These are phyloP conservation scores for Microcera coccophila DNA, from an alignment of 2,329 filamentous ascomycete species.

Conservation along the genomic window DNA sequence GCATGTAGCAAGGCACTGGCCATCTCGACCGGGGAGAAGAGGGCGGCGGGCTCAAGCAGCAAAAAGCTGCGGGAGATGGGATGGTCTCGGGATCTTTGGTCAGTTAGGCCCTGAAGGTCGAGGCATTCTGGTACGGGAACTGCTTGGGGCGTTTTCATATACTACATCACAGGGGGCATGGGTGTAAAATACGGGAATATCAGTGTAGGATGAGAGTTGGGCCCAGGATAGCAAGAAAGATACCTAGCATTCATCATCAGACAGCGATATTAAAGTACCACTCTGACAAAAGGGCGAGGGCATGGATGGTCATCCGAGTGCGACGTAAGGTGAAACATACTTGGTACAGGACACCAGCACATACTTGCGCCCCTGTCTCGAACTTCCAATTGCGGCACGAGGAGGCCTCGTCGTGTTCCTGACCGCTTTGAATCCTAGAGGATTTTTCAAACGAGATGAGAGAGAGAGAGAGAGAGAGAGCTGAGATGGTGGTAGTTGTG, in stretches of 20 bases:
- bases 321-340: neutral
- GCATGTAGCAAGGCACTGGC: conserved; percentile 69
- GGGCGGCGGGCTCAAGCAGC: conserved; percentile 44
- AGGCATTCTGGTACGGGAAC: conserved; percentile 11
- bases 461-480: too few relatives aligned
- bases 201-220: neutral
- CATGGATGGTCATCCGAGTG: neutral
- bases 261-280: neutral
- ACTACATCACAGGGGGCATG: conserved; percentile 4
- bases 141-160: conserved; percentile 12
- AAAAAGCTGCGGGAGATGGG: conserved; percentile 61
- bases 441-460: too few relatives aligned
- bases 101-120: conserved; percentile 37
- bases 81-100: conserved; percentile 62
- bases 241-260: too few relatives aligned
- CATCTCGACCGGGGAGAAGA: conserved; percentile 53
- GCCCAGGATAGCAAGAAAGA: neutral
- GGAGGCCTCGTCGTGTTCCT: neutral
- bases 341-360: neutral
- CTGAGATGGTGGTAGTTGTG: too few relatives aligned
- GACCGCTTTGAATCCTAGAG: neutral
- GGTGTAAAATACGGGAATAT: conserved; percentile 13
- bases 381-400: neutral
- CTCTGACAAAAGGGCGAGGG: too few relatives aligned
- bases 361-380: neutral